Base-by-base conservation (phyloP, 2,329 filamentous ascomycete species). In the Cytospora chrysosperma region DNA sequence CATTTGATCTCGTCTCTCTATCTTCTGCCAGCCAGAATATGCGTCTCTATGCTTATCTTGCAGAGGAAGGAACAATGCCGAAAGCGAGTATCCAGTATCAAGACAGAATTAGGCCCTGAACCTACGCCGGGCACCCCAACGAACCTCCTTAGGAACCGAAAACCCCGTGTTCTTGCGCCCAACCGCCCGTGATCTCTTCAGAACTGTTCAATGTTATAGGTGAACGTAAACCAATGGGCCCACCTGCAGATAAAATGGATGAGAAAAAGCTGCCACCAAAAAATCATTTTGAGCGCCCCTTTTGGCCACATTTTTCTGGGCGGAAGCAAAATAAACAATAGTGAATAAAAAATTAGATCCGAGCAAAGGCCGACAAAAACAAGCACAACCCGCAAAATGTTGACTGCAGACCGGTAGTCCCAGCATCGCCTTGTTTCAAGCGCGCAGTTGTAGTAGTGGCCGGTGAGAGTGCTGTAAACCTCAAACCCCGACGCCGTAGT, bases 401-500 rank as follows among this genome's bases (percentile, higher is more conserved):
- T 19, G 19, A 27, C 49, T 55, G 28, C 49, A 37, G 27, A 28
- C 57, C 24, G 30, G 43, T 28, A 37, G 27, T 57, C 27, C 28
- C 40, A 54, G 52, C 52, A 34, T 40, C 17, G 51, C 63, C 28
- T 56, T 27, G 37, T 40, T 56, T 50, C 28, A 32, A 56, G 50
- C 54, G 50, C 28, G 53, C 50, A 47, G 19, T 53, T 58, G 64
- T 56, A 47, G 26, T 59, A 43, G 32, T 61, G 53, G 56, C 55
- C 53, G 50, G 54, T 59, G 50, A 63, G 64, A 65, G 64, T 65
- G 56, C 64, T 61, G 64, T 65, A 30, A 65, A 63, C 61, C 64
- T 65, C 64, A 64, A 58, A 49, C 27, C 61, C 64, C 40, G 62
- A 65, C 64, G 61, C 64, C 64, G 61, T 65, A 59, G 53, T 59